Percentiles rank a stretch among this genome's conserved stretches.
phyloP scores from a whole-genome alignment of 345 rosid species.

The Melaleuca quinquenervia region DNA sequence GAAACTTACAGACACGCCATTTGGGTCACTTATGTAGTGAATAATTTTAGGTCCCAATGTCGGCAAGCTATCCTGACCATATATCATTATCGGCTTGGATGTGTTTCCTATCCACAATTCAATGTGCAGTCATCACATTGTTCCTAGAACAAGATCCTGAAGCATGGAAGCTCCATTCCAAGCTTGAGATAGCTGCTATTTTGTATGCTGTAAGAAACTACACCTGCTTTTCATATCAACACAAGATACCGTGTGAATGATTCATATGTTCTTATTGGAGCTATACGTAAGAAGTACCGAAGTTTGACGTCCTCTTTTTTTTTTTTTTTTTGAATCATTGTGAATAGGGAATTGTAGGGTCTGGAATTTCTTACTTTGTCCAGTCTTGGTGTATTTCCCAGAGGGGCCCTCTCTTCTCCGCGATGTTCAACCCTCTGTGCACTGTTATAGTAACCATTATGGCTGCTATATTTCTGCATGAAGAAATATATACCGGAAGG shows the following conservation, averaged over 20 bases:
- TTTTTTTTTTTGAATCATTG: not conserved
- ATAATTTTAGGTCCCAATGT: conserved; percentile 40
- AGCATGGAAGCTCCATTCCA: conserved; percentile 44
- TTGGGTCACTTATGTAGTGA: not conserved
- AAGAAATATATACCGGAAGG: conserved; percentile 47
- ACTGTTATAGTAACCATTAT: conserved; percentile 45
- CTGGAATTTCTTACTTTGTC: conserved; percentile 36
- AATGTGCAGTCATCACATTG: conserved; percentile 33
- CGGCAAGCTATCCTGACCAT: conserved; percentile 43
- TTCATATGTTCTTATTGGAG: not conserved
- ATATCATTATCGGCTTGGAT: conserved; percentile 65
- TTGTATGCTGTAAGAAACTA: conserved; percentile 27
- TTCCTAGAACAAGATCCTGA: conserved; percentile 32
- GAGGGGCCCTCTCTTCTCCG: conserved; percentile 54
- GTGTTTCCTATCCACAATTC: conserved; percentile 54
- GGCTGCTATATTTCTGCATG: conserved; percentile 45
- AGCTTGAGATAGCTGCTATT: conserved; percentile 28
- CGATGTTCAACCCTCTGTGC: conserved; percentile 53
- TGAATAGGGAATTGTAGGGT: conserved; percentile 31
- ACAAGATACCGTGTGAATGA: not conserved
- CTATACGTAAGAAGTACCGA: not conserved
- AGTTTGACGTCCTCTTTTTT: not conserved
- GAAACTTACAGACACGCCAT: not conserved
- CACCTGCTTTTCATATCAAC: not conserved
- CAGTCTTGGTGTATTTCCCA: conserved; percentile 66